Conservation (phyloP, 352 stramenopile species). For the Globisporangium camurandrum region DNA sequence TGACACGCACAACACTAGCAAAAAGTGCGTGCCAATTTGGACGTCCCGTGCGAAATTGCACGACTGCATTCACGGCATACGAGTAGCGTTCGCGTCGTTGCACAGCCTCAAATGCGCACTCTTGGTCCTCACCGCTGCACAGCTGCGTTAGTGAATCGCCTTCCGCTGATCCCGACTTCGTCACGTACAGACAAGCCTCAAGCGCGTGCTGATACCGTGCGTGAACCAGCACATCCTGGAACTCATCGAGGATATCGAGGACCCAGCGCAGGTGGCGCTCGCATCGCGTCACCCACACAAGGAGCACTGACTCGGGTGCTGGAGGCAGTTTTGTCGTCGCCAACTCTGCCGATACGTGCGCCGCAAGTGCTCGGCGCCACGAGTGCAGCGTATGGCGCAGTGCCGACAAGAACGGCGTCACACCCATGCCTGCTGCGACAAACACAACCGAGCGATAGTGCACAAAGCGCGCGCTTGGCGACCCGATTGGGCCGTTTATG, state of each 20-base stretch:
- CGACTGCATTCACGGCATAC: too few species aligned
- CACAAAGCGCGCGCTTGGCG: slow-evolving; percentile 14
- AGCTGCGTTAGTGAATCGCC: background rate
- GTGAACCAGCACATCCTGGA: slow-evolving; percentile 17
- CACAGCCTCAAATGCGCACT: background rate
- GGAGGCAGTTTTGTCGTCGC: too few species aligned
- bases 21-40: slow-evolving; percentile 11
- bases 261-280: slow-evolving; percentile 15
- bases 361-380: slow-evolving; percentile 8
- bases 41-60: slow-evolving; percentile 7
- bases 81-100: too few species aligned
- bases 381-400: slow-evolving; percentile 32
- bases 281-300: slow-evolving; percentile 26
- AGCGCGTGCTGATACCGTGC: slow-evolving; percentile 1
- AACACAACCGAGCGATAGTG: slow-evolving; percentile 27
- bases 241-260: slow-evolving; percentile 15
- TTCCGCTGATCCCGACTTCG: background rate
- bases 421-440: slow-evolving; percentile 26
- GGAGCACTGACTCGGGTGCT: background rate
- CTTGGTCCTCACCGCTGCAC: background rate
- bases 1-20: background rate
- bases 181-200: slow-evolving; percentile 18
- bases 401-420: slow-evolving; percentile 38
- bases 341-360: too few species aligned
- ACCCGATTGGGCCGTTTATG: slow-evolving; percentile 29